A percentile compares a stretch with the other conserved stretches of the same genome.
These are phyloP conservation scores for Ceratorhiza oryzae-sativae DNA, from an alignment of 1,284 basidiomycete species.

Conservation along the genomic window DNA sequence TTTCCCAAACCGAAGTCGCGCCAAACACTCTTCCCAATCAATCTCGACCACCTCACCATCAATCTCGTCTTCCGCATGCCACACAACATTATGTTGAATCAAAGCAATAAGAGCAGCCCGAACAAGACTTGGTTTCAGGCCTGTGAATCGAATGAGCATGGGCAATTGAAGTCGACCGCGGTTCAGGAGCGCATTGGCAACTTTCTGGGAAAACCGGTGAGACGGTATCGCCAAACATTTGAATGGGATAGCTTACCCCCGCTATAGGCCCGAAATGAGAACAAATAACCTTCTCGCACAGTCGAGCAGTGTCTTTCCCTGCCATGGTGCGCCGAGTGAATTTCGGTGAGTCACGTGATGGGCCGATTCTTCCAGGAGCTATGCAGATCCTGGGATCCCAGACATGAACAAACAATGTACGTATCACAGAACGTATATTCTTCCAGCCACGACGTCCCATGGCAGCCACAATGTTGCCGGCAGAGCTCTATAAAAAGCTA, in stretches of 20 bases:
- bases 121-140: slow-evolving; percentile 65
- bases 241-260: slow-evolving; percentile 59
- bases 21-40: slow-evolving; percentile 79
- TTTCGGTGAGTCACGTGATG: slow-evolving; percentile 36
- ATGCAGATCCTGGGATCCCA: slow-evolving; percentile 1
- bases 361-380: not conserved
- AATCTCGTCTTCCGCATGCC: slow-evolving; percentile 78
- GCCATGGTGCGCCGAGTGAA: slow-evolving; percentile 59
- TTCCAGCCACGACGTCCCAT: not conserved
- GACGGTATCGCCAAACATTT: not conserved
- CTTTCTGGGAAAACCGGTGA: slow-evolving; percentile 59
- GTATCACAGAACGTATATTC: not conserved
- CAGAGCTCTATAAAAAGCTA: slow-evolving; percentile 19
- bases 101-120: slow-evolving; percentile 82
- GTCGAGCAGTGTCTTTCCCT: slow-evolving; percentile 69
- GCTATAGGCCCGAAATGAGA: slow-evolving; percentile 81
- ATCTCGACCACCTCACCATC: slow-evolving; percentile 80
- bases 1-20: slow-evolving; percentile 78
- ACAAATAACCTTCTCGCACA: slow-evolving; percentile 78
- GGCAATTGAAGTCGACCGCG: slow-evolving; percentile 81
- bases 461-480: slow-evolving; percentile 18
- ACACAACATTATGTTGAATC: slow-evolving; percentile 91
- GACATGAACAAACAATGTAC: not conserved
- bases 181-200: slow-evolving; percentile 82
- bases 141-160: slow-evolving; percentile 72